Conservation (phyloP, 768 basidiomycete species). For the Asterophora parasitica region DNA sequence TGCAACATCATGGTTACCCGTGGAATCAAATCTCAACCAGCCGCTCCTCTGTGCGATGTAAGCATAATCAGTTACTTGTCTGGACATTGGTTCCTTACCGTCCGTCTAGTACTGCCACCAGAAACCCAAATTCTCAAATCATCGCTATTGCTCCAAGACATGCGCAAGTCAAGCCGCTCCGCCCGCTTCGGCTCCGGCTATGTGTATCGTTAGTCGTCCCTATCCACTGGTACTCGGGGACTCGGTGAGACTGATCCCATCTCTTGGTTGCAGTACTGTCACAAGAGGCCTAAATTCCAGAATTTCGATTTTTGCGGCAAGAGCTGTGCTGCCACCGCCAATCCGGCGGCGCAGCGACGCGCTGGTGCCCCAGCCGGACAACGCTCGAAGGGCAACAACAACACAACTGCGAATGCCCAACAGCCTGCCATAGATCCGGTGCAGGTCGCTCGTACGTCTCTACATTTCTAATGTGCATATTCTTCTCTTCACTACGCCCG, state of each 20-base stretch:
- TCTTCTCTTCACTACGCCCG: background rate
- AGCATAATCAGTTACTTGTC: slow-evolving; percentile 3
- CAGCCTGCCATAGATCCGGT: slow-evolving; percentile 31
- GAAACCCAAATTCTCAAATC: slow-evolving; percentile 43
- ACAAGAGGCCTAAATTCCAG: slow-evolving; percentile 55
- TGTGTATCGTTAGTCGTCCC: slow-evolving; percentile 38
- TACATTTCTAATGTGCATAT: background rate
- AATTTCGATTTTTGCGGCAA: slow-evolving; percentile 61
- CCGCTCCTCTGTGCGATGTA: slow-evolving; percentile 39
- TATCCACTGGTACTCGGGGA: background rate
- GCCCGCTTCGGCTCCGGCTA: slow-evolving; percentile 23
- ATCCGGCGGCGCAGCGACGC: slow-evolving; percentile 19
- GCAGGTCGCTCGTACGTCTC: slow-evolving; percentile 35
- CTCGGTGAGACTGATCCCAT: slow-evolving; percentile 1
- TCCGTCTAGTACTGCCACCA: slow-evolving; percentile 43
- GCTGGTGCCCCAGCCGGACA: slow-evolving; percentile 11
- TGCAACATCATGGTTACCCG: slow-evolving; percentile 11
- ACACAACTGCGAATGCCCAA: slow-evolving; percentile 14
- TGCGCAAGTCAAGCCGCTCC: slow-evolving; percentile 40
- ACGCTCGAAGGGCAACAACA: slow-evolving; percentile 15
- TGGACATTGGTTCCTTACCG: slow-evolving; percentile 3
- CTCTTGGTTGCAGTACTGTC: slow-evolving; percentile 47
- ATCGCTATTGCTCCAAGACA: slow-evolving; percentile 50
- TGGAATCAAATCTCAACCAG: slow-evolving; percentile 13
- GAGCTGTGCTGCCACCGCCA: slow-evolving; percentile 52